Evolutionary conservation across 2,329 filamentous ascomycete species (phyloP).

Genomic region (Chaetomium strumarium): DNA sequence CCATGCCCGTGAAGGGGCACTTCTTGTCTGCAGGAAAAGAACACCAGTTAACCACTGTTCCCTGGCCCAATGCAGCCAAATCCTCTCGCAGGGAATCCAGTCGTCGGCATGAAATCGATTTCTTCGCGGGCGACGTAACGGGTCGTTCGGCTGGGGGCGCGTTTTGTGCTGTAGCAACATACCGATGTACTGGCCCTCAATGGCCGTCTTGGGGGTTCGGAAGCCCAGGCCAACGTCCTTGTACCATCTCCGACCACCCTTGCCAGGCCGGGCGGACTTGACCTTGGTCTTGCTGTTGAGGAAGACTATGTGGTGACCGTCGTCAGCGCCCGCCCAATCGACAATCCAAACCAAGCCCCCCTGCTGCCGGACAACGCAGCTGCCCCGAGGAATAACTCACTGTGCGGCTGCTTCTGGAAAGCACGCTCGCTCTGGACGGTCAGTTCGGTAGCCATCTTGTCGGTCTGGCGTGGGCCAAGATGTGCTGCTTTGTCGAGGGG

Average conservation of each 20-base stretch:
- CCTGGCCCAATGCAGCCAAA: neutral
- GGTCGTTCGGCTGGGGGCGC: constrained; percentile 8
- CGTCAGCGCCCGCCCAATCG: constrained; percentile 17
- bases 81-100: neutral
- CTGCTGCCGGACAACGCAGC: constrained; percentile 5
- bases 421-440: constrained; percentile 99
- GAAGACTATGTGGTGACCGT: constrained; percentile 56
- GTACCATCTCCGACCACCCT: constrained; percentile 87
- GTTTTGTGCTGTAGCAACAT: constrained; percentile 43
- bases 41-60: constrained; percentile 17
- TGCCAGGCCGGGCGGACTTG: constrained; percentile 78
- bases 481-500: constrained; percentile 23
- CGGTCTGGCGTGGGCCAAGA: constrained; percentile 40
- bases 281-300: constrained; percentile 91
- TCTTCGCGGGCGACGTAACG: constrained; percentile 4
- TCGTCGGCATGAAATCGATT: constrained; percentile 1
- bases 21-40: constrained; percentile 80
- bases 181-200: constrained; percentile 99
- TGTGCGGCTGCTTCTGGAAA: constrained; percentile 99
- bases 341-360: constrained; percentile 5
- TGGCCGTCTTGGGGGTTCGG: constrained; percentile 96
- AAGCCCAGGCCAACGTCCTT: constrained; percentile 99
- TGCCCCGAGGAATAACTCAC: constrained; percentile 21
- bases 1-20: constrained; percentile 98
- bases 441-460: constrained; percentile 93